Evolutionary conservation across 306 rosid genomes (phyloP).

Genomic region (Dalbergia oliveri): DNA sequence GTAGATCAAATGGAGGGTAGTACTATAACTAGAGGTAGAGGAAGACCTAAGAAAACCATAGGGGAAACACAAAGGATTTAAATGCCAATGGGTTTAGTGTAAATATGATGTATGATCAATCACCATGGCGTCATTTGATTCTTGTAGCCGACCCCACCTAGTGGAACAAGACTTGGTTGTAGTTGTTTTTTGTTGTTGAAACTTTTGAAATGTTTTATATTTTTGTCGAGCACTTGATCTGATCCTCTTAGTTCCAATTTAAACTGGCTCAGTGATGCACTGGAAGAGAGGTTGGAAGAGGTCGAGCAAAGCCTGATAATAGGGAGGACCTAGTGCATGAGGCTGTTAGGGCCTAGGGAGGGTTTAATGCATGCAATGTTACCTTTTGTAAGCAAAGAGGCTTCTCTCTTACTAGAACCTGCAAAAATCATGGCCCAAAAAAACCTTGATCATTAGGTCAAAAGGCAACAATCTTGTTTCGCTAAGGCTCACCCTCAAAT

Average conservation of each 20-base stretch:
- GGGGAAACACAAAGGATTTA: too few species aligned
- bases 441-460: not conserved
- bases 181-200: too few species aligned
- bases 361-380: not conserved
- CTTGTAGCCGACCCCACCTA: too few species aligned
- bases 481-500: constrained; percentile 1
- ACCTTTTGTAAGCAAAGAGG: not conserved
- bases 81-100: too few species aligned
- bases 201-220: too few species aligned
- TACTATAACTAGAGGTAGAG: too few species aligned
- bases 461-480: not conserved
- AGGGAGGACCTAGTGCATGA: not conserved
- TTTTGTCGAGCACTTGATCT: not conserved
- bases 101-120: too few species aligned
- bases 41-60: too few species aligned
- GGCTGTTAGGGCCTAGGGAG: not conserved
- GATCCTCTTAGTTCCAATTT: not conserved
- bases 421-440: not conserved
- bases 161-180: too few species aligned
- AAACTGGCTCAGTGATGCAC: not conserved
- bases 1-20: too few species aligned
- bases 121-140: too few species aligned
- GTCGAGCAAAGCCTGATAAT: not conserved
- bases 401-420: not conserved
- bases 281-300: not conserved